Base-by-base conservation (phyloP, 139 green algal genomes). In the Chlorella sp. region DNA sequence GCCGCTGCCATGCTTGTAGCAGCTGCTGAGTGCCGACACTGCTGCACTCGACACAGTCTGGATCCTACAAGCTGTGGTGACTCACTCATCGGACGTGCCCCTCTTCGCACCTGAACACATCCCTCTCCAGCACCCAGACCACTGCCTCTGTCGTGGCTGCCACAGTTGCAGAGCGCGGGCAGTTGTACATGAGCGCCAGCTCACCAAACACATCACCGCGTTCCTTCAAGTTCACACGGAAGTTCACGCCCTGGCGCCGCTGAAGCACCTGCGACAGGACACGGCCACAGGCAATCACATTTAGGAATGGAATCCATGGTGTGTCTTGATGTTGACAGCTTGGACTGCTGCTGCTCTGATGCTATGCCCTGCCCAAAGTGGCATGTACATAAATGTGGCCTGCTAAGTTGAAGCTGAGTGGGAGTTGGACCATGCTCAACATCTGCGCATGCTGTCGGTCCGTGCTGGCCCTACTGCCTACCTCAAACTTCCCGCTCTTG, bases 401-500 rank as follows among this genome's bases (percentile, higher is more conserved):
- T n/a, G n/a, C n/a, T n/a, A n/a, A n/a, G n/a, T n/a, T n/a, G n/a
- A n/a, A n/a, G n/a, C n/a, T n/a, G n/a, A n/a, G n/a, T n/a, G n/a
- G n/a, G 49, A 59, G 49, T 59, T 14, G 20, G 49, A 59, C 20
- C 14, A 59, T 59, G 49, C 49, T 26, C 49, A 59, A 14, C 49
- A 20, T 59, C 20, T 59, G 14, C 20, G 49, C n/a, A n/a, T n/a
- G n/a, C n/a, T n/a, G 20, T 20, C 49, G 49, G 49, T 14, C 14
- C 14, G 20, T 26, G 20, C 14, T 14, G 49, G 17, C 20, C 49
- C 14, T n/a, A 26, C 20, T 20, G 20, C 80, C 5, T 67, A 93
- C 92, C 83, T 97, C 94, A 71, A 97, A 97, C 71, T 96, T 90
- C 3, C 94, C 94, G 22, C 51, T 74, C 75, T 96, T 96, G 1